Evolutionary conservation across 371 early-diverging fungal genomes (phyloP), one percentile per base, ranked within the genome.

Genomic region (Mucor saturninus): DNA sequence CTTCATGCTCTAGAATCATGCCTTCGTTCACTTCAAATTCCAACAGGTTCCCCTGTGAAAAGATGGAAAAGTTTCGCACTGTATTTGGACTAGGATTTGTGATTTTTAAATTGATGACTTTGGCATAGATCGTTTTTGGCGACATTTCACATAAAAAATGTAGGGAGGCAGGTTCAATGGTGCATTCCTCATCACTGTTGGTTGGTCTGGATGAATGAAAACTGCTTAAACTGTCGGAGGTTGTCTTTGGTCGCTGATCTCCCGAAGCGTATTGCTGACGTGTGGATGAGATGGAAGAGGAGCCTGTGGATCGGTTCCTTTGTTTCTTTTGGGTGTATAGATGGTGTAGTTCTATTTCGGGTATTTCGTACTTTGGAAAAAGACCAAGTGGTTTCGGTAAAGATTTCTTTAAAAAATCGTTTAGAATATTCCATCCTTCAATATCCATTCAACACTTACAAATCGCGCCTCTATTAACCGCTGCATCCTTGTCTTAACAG

Each of bases 11-110:
- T 30, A 50, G 10, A 5, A 66, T 31, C 15, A 40, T n/a, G 7
- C 66, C 66, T 45, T 61, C 61, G 11, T 3, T 43, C 21, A 35
- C 37, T 37, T 67, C 61, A 53, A 56, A 67, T 45, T 61, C 61
- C 4, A 67, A 21, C 40, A 56, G 29, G n/a, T 53, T 54, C 6
- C 56, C 46, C 2, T 52, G n/a, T 21, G 67, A 61, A 39, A 56
- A 61, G 2, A 67, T 32, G 0, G 52, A 52, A 35, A 57, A 67
- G 5, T 26, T 35, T 8, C 59, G 38, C 1, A 53, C 45, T 10
- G 21, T 32, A 8, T 56, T 29, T 9, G 60, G 42, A 29, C 45
- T 59, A 2, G 43, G 26, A 30, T 65, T 65, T 15, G 28, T 51
- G 40, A 65, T 39, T 29, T 35, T 65, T 10, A 65, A 15, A 28